A percentile compares a stretch with the other conserved stretches of the same genome.
Evolutionary conservation across 176 grass and related monocot genomes (phyloP).

Genomic region (Hordeum marinum): DNA sequence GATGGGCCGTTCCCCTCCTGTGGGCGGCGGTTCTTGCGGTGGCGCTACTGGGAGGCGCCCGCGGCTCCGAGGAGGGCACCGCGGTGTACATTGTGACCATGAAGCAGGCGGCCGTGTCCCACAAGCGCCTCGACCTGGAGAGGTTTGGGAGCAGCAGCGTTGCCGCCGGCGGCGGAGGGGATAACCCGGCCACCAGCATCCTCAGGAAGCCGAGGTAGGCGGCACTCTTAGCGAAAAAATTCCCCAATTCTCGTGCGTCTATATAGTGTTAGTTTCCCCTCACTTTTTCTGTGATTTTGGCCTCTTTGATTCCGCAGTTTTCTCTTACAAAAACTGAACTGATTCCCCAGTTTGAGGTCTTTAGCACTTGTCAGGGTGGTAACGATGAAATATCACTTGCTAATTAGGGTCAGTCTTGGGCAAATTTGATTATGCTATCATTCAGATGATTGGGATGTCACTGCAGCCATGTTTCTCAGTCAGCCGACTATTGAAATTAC

Average conservation of each 20-base stretch:
- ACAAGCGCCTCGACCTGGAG: slow-evolving; percentile 47
- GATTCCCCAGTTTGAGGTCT: background rate
- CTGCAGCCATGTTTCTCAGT: background rate
- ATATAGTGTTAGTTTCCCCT: background rate
- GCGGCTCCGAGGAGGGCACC: slow-evolving; percentile 50
- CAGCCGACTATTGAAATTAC: background rate
- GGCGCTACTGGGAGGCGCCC: background rate
- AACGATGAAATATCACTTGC: background rate
- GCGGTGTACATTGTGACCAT: slow-evolving; percentile 92
- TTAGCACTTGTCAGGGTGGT: background rate
- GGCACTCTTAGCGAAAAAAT: background rate
- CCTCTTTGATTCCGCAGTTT: background rate
- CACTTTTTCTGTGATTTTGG: background rate
- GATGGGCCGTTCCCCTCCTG: background rate
- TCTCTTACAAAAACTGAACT: background rate
- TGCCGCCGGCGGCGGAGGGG: slow-evolving; percentile 19
- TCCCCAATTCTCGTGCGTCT: background rate
- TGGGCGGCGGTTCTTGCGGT: slow-evolving; percentile 26
- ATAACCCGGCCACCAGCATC: slow-evolving; percentile 49
- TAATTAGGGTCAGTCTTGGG: background rate
- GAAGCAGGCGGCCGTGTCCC: slow-evolving; percentile 63
- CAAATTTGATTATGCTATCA: background rate
- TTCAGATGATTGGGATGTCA: background rate
- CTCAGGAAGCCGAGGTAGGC: slow-evolving; percentile 65
- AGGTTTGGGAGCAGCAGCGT: slow-evolving; percentile 38